Evolutionary conservation across 2,329 filamentous ascomycete species (phyloP).

Genomic region (Neoarthrinium moseri): DNA sequence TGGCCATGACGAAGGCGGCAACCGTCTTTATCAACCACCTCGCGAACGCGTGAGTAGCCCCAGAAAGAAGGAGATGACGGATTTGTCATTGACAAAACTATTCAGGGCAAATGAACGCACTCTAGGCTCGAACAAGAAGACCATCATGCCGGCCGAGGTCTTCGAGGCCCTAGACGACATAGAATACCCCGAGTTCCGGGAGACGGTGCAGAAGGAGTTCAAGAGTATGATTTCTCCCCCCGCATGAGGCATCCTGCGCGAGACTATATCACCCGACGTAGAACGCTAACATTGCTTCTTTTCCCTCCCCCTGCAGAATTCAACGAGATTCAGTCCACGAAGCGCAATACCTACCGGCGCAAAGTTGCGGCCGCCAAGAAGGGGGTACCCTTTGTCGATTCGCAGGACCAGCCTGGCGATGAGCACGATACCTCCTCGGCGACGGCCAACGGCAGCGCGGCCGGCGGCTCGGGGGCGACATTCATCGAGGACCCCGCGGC

Average conservation of each 20-base stretch:
- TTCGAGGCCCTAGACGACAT: constrained; percentile 74
- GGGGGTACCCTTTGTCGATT: constrained; percentile 29
- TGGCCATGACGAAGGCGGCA: constrained; percentile 77
- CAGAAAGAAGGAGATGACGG: background rate
- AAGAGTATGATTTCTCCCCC: constrained; percentile 52
- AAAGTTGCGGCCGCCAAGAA: constrained; percentile 67
- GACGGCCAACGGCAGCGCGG: constrained; percentile 15
- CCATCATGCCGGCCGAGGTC: constrained; percentile 73
- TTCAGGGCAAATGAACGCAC: constrained; percentile 72
- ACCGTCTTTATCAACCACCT: constrained; percentile 84
- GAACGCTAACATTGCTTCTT: too few species aligned
- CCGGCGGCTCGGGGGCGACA: constrained; percentile 11
- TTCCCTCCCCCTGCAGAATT: constrained; percentile 53
- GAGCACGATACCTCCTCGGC: constrained; percentile 9
- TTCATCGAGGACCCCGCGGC: constrained; percentile 7
- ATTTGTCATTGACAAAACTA: background rate
- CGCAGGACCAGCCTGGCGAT: constrained; percentile 29
- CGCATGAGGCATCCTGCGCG: background rate
- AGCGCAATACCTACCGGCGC: constrained; percentile 70
- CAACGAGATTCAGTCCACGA: constrained; percentile 70
- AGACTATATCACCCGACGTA: background rate
- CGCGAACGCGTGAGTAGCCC: constrained; percentile 63
- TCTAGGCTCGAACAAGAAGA: constrained; percentile 68
- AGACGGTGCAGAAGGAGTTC: constrained; percentile 71
- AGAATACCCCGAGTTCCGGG: constrained; percentile 71